Conservation (phyloP, 2,329 filamentous ascomycete species). For the Neonectria magnoliae region DNA sequence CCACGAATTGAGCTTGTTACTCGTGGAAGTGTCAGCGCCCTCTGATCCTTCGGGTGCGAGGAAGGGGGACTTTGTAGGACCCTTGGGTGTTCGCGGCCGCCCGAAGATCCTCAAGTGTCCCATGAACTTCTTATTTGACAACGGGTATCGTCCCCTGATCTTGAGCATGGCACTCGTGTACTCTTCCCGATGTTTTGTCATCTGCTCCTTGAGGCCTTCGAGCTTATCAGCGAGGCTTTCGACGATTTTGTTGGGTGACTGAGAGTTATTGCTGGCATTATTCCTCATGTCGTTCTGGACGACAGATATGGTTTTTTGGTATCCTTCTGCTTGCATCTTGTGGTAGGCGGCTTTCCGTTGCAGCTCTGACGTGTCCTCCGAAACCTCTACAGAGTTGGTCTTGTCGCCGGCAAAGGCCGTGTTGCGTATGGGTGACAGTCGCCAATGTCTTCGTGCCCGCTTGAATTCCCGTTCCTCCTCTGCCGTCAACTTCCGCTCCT, state of each 20-base stretch:
- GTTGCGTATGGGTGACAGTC: conserved; percentile 44
- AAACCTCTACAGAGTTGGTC: conserved; percentile 31
- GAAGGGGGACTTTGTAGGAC: conserved; percentile 32
- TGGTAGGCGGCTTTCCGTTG: conserved; percentile 46
- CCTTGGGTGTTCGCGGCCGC: conserved; percentile 32
- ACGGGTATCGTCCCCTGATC: conserved; percentile 40
- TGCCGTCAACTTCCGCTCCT: conserved; percentile 44
- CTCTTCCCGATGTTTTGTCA: conserved; percentile 38
- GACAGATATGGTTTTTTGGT: conserved; percentile 36
- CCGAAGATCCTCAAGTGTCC: conserved; percentile 45
- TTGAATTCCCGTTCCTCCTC: conserved; percentile 50
- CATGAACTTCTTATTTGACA: conserved; percentile 44
- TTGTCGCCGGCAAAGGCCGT: conserved; percentile 33
- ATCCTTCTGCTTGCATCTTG: conserved; percentile 44
- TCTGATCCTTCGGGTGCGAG: neutral
- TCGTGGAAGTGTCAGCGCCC: neutral
- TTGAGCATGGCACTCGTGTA: conserved; percentile 43
- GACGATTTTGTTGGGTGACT: conserved; percentile 3
- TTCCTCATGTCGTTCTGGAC: conserved; percentile 30
- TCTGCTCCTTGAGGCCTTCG: conserved; percentile 39
- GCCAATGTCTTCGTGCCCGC: conserved; percentile 46
- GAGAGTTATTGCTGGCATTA: neutral
- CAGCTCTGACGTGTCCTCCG: conserved; percentile 34
- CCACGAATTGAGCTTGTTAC: conserved; percentile 16
- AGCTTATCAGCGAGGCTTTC: conserved; percentile 26